Evolutionary conservation across 208 protist genomes (phyloP), one percentile per base, ranked within the genome.

Genomic region (Crithidia fasciculata): DNA sequence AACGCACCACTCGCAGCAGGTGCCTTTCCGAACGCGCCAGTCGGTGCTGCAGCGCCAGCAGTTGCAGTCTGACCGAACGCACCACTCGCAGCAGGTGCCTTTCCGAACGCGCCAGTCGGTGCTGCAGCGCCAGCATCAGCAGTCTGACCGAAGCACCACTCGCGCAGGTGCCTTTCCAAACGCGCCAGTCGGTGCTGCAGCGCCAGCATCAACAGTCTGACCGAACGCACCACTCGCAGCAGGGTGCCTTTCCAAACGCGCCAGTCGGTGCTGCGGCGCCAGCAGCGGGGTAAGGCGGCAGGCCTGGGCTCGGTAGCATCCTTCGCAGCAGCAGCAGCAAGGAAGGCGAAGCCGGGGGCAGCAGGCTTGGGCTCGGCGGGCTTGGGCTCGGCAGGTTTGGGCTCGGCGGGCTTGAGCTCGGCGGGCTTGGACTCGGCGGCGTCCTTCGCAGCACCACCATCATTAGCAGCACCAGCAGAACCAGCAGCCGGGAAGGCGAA

Each of bases 61-160:
- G 28, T 28, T 28, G 28, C 28, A 2, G 28, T 1, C 28, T 28
- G 28, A 28, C 28, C 28, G 28, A 28, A 28, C 28, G 28, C 28
- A 28, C 28, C 28, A 28, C 28, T 28, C 28, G 28, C 28, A 28
- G 28, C 60, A 52, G 67, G 6, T 5, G 55, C 15, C 45, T 54
- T 10, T 7, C 56, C 67, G 37, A 62, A 55, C 40, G 66, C 66
- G 8, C 8, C 52, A 16, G 13, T 44, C 5, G 37, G 18, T 3
- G 28, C 28, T 28, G 28, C 28, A 28, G 28, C 28, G 28, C 28
- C 28, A 28, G 28, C 28, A 28, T 0, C 4, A 0, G 61, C 10
- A 4, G 62, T 0, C 15, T 68, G 47, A 28, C 62, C 62, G 50
- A 68, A 68, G 49, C 28, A 56, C 28, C 28, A 37, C 7, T 60